Evolutionary conservation across 495 filamentous ascomycete genomes (phyloP).

Genomic region (Trichoderma asperelloides): DNA sequence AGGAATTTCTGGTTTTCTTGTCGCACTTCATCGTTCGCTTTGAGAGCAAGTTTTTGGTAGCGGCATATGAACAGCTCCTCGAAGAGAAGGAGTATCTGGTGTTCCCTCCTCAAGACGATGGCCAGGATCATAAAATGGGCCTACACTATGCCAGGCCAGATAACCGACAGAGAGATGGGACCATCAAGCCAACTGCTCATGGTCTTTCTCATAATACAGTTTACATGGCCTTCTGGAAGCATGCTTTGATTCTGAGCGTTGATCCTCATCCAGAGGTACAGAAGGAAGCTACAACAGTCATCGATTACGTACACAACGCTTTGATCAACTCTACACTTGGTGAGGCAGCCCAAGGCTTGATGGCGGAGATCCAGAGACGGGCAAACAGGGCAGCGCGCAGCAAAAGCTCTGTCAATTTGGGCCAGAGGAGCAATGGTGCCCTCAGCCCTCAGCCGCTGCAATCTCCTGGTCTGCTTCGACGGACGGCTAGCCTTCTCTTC

Average conservation of each 20-base stretch:
- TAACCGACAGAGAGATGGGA: conserved; percentile 41
- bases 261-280: conserved; percentile 94
- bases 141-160: conserved; percentile 42
- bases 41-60: conserved; percentile 83
- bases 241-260: conserved; percentile 78
- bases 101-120: conserved; percentile 40
- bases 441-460: conserved; percentile 30
- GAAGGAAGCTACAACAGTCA: conserved; percentile 65
- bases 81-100: conserved; percentile 68
- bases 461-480: conserved; percentile 39
- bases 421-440: conserved; percentile 32
- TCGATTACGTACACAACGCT: conserved; percentile 73
- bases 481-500: conserved; percentile 47
- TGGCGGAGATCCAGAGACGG: conserved; percentile 66
- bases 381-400: conserved; percentile 38
- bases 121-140: conserved; percentile 46
- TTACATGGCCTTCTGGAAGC: conserved; percentile 89
- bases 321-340: conserved; percentile 72
- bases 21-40: conserved; percentile 86
- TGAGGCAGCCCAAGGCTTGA: conserved; percentile 54
- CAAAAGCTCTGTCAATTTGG: conserved; percentile 32
- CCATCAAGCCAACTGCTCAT: conserved; percentile 36
- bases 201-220: conserved; percentile 76
- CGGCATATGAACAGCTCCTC: conserved; percentile 81
- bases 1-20: conserved; percentile 87